A percentile compares a stretch with the other conserved stretches of the same genome.
phyloP scores from a whole-genome alignment of 768 basidiomycete species.

The Suillus spraguei region DNA sequence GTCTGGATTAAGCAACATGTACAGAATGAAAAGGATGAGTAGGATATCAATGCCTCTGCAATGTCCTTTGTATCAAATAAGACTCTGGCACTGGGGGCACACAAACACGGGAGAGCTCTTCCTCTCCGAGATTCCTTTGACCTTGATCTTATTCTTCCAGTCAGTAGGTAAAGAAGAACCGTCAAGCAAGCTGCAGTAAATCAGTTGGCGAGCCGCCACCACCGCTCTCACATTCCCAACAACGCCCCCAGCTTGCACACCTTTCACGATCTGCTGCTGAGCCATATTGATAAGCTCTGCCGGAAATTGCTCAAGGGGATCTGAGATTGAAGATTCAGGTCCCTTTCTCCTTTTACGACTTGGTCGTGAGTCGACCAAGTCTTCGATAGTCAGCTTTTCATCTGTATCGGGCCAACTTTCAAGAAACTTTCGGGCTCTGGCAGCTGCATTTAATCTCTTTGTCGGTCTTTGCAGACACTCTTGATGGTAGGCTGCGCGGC shows the following conservation, averaged over 20 bases:
- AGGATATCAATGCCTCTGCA: background rate
- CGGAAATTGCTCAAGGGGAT: constrained; percentile 34
- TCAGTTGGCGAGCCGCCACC: constrained; percentile 47
- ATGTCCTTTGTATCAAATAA: constrained; percentile 35
- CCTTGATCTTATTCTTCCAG: constrained; percentile 41
- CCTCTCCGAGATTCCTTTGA: constrained; percentile 21
- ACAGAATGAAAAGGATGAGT: background rate
- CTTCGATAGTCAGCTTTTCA: constrained; percentile 13
- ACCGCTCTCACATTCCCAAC: constrained; percentile 55
- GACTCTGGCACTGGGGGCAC: constrained; percentile 47
- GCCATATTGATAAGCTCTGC: constrained; percentile 44
- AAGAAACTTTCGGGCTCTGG: constrained; percentile 33
- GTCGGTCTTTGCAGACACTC: constrained; percentile 41
- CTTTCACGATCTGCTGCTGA: constrained; percentile 55
- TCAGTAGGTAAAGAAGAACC: constrained; percentile 35
- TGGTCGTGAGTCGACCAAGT: background rate
- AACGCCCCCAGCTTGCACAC: constrained; percentile 43
- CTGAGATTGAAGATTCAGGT: background rate
- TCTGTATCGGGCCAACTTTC: constrained; percentile 41
- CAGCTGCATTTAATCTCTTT: constrained; percentile 18
- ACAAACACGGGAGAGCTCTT: constrained; percentile 31
- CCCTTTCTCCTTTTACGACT: constrained; percentile 21
- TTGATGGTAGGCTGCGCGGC: constrained; percentile 51
- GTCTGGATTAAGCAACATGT: background rate
- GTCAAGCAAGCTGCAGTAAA: constrained; percentile 40